Evolutionary conservation across 495 filamentous ascomycete genomes (phyloP).

Genomic region (Stereocaulon alpinum): DNA sequence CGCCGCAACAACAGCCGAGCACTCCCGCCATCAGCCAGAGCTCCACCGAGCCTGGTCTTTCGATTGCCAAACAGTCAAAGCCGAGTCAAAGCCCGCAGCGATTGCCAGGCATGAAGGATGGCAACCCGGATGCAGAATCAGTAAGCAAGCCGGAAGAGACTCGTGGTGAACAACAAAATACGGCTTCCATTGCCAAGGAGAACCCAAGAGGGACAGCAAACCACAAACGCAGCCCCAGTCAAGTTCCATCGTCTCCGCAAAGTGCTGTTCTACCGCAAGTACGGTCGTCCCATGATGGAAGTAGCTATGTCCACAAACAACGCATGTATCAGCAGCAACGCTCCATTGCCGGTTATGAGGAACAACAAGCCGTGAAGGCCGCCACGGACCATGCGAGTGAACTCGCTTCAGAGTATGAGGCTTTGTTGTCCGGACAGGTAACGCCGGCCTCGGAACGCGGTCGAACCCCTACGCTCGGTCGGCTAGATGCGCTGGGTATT

Average conservation of each 20-base stretch:
- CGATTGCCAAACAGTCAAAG: not conserved
- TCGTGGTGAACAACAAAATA: not conserved
- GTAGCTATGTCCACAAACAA: constrained; percentile 26
- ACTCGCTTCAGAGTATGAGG: constrained; percentile 2
- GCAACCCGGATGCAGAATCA: not conserved
- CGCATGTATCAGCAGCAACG: constrained; percentile 26
- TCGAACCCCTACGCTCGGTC: not conserved
- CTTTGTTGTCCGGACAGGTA: not conserved
- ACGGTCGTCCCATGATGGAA: constrained; percentile 17
- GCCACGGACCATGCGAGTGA: constrained; percentile 4
- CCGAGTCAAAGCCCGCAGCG: constrained; percentile 10
- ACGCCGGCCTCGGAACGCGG: not conserved
- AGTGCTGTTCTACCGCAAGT: not conserved
- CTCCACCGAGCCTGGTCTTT: constrained; percentile 2
- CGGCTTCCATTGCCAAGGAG: not conserved
- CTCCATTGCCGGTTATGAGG: constrained; percentile 24
- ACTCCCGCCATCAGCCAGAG: constrained; percentile 6
- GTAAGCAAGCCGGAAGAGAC: not conserved
- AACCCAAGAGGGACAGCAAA: constrained; percentile 4
- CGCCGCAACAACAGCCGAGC: not conserved
- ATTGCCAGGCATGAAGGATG: not conserved
- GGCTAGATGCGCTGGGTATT: not conserved
- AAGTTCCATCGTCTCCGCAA: constrained; percentile 5
- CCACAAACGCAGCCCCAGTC: constrained; percentile 7
- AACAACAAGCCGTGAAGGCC: constrained; percentile 19